Evolutionary conservation across 352 stramenopile genomes (phyloP).

Genomic region (Thalassiosira exigua): DNA sequence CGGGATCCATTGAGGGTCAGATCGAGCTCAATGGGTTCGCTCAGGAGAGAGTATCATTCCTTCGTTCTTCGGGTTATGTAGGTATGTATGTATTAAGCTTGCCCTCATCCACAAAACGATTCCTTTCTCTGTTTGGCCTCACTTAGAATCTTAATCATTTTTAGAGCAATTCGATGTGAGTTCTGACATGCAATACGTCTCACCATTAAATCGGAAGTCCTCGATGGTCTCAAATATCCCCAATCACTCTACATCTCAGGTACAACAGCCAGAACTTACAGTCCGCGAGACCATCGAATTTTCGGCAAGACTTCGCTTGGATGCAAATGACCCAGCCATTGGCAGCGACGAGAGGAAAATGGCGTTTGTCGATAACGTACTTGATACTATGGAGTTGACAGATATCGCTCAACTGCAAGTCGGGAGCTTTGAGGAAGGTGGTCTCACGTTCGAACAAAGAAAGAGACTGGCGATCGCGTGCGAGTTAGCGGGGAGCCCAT

Average conservation of each 20-base stretch:
- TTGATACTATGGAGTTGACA: conserved; percentile 73
- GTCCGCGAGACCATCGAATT: conserved; percentile 90
- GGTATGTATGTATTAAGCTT: conserved; percentile 91
- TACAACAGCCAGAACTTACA: conserved; percentile 86
- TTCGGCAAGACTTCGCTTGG: conserved; percentile 87
- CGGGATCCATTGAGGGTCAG: conserved; percentile 87
- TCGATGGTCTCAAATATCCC: not conserved
- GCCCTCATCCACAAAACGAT: no score
- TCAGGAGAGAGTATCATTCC: conserved; percentile 88
- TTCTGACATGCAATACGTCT: not conserved
- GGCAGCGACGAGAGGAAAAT: conserved; percentile 30
- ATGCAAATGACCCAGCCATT: conserved; percentile 59
- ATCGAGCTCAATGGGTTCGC: conserved; percentile 89
- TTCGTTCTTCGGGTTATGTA: conserved; percentile 90
- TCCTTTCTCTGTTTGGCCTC: no score
- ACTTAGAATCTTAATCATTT: no score
- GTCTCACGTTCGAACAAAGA: conserved; percentile 88
- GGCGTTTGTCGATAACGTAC: conserved; percentile 58
- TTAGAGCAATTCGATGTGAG: no score
- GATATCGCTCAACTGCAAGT: conserved; percentile 65
- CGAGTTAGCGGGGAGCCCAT: conserved; percentile 85
- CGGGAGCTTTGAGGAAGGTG: conserved; percentile 75
- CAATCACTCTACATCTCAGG: conserved; percentile 52
- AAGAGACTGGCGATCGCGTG: conserved; percentile 92
- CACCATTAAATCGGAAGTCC: not conserved